Percentiles rank a stretch among this genome's conserved stretches.
Evolutionary conservation across 2,329 filamentous ascomycete species (phyloP).

Genomic region (Diplodia sapinea): DNA sequence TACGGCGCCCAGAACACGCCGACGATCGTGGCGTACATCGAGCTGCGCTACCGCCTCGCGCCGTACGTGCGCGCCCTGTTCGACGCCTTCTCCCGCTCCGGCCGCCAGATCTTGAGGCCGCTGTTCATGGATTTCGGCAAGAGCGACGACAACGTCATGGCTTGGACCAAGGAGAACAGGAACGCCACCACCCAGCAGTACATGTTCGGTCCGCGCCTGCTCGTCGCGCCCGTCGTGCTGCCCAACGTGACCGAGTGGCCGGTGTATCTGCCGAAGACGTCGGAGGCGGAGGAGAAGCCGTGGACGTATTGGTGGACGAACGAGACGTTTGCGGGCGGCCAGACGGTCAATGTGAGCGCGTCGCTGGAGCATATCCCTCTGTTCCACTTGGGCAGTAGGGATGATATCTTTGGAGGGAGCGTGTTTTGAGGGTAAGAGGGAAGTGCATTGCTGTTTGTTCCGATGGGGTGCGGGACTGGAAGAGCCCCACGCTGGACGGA

Average conservation of each 20-base stretch:
- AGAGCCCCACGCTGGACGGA: too few species aligned
- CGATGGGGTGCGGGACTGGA: too few species aligned
- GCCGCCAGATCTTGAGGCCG: constrained; percentile 47
- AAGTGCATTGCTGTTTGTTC: too few species aligned
- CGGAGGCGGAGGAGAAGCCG: constrained; percentile 35
- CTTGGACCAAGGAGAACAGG: constrained; percentile 39
- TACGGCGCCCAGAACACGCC: constrained; percentile 41
- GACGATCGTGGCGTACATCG: constrained; percentile 41
- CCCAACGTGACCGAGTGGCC: constrained; percentile 47
- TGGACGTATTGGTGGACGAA: constrained; percentile 54
- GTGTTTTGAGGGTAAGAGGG: constrained; percentile 35
- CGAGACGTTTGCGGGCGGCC: constrained; percentile 47
- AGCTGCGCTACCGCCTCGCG: constrained; percentile 39
- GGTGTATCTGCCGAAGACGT: constrained; percentile 46
- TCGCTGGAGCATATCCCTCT: constrained; percentile 42
- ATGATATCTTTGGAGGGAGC: constrained; percentile 37
- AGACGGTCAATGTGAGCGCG: constrained; percentile 39
- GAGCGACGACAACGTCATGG: constrained; percentile 38
- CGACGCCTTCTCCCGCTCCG: constrained; percentile 42
- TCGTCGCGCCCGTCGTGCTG: constrained; percentile 46
- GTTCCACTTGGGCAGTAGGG: constrained; percentile 38
- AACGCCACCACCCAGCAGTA: constrained; percentile 49
- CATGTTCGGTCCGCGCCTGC: constrained; percentile 48
- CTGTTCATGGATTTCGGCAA: constrained; percentile 49
- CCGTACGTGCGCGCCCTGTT: constrained; percentile 45